Evolutionary conservation across 2,329 filamentous ascomycete genomes (phyloP).

Genomic region (Fusarium sp.): DNA sequence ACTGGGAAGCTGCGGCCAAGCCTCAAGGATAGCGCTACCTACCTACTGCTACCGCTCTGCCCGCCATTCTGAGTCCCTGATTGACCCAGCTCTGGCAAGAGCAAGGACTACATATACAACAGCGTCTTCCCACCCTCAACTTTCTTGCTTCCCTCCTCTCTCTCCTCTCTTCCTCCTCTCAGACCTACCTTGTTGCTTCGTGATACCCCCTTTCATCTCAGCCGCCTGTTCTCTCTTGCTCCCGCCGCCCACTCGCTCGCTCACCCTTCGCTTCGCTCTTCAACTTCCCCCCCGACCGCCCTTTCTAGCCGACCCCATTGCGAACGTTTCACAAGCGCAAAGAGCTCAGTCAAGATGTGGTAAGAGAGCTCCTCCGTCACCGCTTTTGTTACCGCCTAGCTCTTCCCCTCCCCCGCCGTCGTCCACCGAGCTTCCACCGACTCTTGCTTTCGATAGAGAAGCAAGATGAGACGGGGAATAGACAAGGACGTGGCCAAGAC

Average conservation of each 20-base stretch:
- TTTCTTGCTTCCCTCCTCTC: slow-evolving; percentile 44
- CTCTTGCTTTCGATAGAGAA: slow-evolving; percentile 34
- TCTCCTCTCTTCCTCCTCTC: slow-evolving; percentile 33
- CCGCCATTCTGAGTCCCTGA: slow-evolving; percentile 15
- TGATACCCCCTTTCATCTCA: slow-evolving; percentile 48
- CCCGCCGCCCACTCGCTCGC: slow-evolving; percentile 36
- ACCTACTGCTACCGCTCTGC: slow-evolving; percentile 15
- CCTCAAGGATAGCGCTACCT: slow-evolving; percentile 40
- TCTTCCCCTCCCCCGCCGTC: slow-evolving; percentile 7
- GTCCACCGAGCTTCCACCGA: slow-evolving; percentile 31
- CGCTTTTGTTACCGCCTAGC: slow-evolving; percentile 33
- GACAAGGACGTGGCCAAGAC: not conserved
- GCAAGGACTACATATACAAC: slow-evolving; percentile 48
- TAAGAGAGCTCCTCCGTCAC: slow-evolving; percentile 44
- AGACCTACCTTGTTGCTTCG: slow-evolving; percentile 48
- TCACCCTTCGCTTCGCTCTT: slow-evolving; percentile 31
- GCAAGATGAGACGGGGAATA: slow-evolving; percentile 25
- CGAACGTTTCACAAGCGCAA: slow-evolving; percentile 30
- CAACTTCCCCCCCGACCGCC: slow-evolving; percentile 30
- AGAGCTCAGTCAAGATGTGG: slow-evolving; percentile 50
- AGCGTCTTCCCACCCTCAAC: slow-evolving; percentile 35
- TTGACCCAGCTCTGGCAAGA: slow-evolving; percentile 7
- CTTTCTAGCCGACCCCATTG: slow-evolving; percentile 33
- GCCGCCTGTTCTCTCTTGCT: slow-evolving; percentile 29
- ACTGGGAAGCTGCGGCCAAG: slow-evolving; percentile 37